phyloP scores from a whole-genome alignment of 2,329 filamentous ascomycete genomes.

The Aspergillus fischeri region DNA sequence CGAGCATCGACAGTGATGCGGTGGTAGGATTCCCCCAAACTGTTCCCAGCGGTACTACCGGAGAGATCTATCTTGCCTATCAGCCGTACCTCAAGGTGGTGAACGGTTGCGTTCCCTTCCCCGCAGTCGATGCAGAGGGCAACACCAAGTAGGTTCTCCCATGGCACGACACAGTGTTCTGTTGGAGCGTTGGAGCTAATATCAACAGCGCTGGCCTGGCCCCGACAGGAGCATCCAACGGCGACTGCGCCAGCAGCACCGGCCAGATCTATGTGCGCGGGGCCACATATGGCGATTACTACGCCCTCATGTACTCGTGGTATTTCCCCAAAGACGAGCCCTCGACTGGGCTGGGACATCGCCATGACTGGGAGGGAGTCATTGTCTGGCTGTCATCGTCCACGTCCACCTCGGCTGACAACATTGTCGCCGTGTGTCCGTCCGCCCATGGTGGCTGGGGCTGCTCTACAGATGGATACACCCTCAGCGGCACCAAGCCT shows the following conservation, averaged over 20 bases:
- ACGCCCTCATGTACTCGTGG: conserved; percentile 53
- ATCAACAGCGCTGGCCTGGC: conserved; percentile 41
- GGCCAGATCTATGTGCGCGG: conserved; percentile 52
- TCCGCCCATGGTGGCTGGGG: conserved; percentile 50
- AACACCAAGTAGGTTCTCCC: conserved; percentile 50
- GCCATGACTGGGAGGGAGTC: conserved; percentile 55
- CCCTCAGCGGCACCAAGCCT: conserved; percentile 41
- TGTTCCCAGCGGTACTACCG: conserved; percentile 46
- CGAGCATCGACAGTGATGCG: conserved; percentile 42
- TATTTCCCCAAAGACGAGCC: conserved; percentile 49
- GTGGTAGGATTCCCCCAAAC: conserved; percentile 54
- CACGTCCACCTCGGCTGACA: conserved; percentile 34
- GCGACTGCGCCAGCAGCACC: conserved; percentile 41
- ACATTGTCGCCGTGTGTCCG: conserved; percentile 49
- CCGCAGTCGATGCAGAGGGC: conserved; percentile 55
- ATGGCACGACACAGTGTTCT: background rate
- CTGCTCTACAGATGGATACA: conserved; percentile 38
- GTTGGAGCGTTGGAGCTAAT: background rate
- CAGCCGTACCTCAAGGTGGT: conserved; percentile 54
- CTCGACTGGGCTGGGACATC: conserved; percentile 45
- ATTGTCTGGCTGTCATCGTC: conserved; percentile 48
- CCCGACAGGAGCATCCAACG: conserved; percentile 35
- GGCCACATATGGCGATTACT: conserved; percentile 38
- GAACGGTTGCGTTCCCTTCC: conserved; percentile 61
- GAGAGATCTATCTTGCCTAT: conserved; percentile 52